Conservation (phyloP, 768 basidiomycete species). For the Boletellus ananiceps region DNA sequence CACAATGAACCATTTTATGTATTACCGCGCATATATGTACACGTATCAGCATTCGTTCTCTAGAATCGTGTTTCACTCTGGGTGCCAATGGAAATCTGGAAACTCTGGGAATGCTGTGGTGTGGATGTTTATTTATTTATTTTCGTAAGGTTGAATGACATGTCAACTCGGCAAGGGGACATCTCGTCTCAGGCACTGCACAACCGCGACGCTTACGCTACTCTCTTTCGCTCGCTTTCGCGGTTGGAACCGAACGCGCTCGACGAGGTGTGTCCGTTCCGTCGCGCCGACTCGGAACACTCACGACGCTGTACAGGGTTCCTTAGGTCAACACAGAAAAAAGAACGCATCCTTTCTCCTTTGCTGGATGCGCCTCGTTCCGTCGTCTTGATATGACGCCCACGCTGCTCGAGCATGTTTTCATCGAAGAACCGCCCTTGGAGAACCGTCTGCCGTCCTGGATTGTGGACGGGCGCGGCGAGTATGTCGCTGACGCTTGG, state of each 20-base stretch:
- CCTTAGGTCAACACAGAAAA: too few species aligned
- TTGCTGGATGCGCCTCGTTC: background rate
- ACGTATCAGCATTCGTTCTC: conserved; percentile 16
- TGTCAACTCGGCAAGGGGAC: background rate
- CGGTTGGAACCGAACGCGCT: too few species aligned
- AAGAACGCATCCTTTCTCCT: too few species aligned
- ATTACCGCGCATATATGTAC: conserved; percentile 27
- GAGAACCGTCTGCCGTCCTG: background rate
- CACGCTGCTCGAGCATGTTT: conserved; percentile 16
- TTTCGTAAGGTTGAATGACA: background rate
- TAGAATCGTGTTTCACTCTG: conserved; percentile 6
- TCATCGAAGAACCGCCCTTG: conserved; percentile 10
- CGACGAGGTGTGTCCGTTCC: too few species aligned
- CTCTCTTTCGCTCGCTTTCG: too few species aligned
- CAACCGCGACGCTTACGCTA: too few species aligned
- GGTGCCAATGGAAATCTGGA: background rate
- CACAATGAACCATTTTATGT: conserved; percentile 23
- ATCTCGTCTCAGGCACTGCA: too few species aligned
- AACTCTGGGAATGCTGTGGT: background rate
- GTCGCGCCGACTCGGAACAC: too few species aligned
- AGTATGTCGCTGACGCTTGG: too few species aligned
- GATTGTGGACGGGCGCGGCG: background rate
- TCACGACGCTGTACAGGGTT: too few species aligned
- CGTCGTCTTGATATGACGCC: conserved; percentile 22
- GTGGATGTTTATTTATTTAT: background rate